Evolutionary conservation across 192 early-diverging fungal species (phyloP).

Genomic region (Coemansia reversa): DNA sequence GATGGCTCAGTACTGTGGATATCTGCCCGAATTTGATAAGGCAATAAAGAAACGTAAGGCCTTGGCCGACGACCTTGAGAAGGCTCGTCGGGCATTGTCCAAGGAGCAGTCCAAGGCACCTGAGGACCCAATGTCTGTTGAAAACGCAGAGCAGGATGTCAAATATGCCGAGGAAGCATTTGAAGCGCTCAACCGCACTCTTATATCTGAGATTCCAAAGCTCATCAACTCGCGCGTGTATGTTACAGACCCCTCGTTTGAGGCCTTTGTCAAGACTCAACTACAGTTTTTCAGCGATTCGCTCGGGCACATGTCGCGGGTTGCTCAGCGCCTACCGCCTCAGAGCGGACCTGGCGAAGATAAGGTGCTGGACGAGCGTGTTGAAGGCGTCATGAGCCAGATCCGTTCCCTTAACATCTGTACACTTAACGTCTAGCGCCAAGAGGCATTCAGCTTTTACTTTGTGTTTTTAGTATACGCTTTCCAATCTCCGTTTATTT

Average conservation of each 20-base stretch:
- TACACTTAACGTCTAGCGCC: constrained; percentile 57
- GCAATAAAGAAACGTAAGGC: constrained; percentile 85
- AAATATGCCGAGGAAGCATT: constrained; percentile 74
- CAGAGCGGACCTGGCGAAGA: constrained; percentile 57
- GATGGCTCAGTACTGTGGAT: constrained; percentile 77
- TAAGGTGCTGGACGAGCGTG: constrained; percentile 62
- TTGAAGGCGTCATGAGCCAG: constrained; percentile 81
- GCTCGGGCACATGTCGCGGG: constrained; percentile 67
- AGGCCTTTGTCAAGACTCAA: constrained; percentile 92
- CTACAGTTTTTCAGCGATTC: constrained; percentile 86
- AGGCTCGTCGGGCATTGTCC: constrained; percentile 64
- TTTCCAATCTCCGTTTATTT: constrained; percentile 1
- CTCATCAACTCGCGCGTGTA: constrained; percentile 85
- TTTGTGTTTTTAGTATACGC: constrained; percentile 1
- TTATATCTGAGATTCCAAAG: constrained; percentile 86
- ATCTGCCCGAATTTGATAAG: constrained; percentile 92
- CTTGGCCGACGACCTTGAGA: constrained; percentile 90
- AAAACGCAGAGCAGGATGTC: constrained; percentile 80
- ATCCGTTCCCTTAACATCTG: constrained; percentile 92
- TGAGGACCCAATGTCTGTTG: constrained; percentile 62
- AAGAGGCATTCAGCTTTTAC: constrained; percentile 2
- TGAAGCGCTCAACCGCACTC: constrained; percentile 75
- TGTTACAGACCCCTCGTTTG: constrained; percentile 93
- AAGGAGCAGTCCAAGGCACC: constrained; percentile 82
- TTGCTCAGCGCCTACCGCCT: constrained; percentile 64